These are phyloP conservation scores for Trichoderma sp. DNA, from an alignment of 2,329 filamentous ascomycete species.

Conservation along the genomic window DNA sequence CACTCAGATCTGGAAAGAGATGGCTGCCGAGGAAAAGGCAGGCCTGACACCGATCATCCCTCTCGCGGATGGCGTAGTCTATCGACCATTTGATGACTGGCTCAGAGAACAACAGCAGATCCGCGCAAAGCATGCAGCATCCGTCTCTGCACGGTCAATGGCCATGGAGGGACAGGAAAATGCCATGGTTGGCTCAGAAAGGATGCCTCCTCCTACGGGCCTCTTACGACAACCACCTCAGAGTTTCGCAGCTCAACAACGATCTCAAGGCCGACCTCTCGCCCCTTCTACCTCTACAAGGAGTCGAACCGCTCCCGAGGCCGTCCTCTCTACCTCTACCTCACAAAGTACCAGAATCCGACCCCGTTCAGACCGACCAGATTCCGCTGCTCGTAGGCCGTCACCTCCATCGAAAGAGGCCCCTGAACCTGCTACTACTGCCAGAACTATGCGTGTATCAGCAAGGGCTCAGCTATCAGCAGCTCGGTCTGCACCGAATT, in stretches of 20 bases:
- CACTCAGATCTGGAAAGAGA: constrained; percentile 62
- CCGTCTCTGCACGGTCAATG: constrained; percentile 30
- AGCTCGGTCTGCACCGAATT: constrained; percentile 28
- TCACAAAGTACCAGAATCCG: constrained; percentile 33
- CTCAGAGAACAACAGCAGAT: constrained; percentile 51
- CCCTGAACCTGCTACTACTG: constrained; percentile 21
- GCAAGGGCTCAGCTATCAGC: constrained; percentile 30
- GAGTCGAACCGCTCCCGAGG: constrained; percentile 28
- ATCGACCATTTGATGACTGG: constrained; percentile 62
- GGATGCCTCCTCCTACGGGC: constrained; percentile 33
- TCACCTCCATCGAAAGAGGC: constrained; percentile 23
- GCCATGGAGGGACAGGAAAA: constrained; percentile 33
- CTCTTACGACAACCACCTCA: constrained; percentile 56
- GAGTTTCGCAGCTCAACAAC: constrained; percentile 65
- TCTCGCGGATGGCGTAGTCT: constrained; percentile 59
- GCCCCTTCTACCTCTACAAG: constrained; percentile 26
- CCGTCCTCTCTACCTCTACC: constrained; percentile 23
- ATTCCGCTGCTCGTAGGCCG: background rate
- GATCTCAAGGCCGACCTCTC: constrained; percentile 52
- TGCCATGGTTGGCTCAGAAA: constrained; percentile 33
- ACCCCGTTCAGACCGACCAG: constrained; percentile 27
- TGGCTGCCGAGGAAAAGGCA: constrained; percentile 65
- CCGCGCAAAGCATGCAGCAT: constrained; percentile 32
- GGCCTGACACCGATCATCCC: constrained; percentile 63
- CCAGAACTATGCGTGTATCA: constrained; percentile 31